phyloP scores from a whole-genome alignment of 345 rosid genomes.

The Populus davidiana region DNA sequence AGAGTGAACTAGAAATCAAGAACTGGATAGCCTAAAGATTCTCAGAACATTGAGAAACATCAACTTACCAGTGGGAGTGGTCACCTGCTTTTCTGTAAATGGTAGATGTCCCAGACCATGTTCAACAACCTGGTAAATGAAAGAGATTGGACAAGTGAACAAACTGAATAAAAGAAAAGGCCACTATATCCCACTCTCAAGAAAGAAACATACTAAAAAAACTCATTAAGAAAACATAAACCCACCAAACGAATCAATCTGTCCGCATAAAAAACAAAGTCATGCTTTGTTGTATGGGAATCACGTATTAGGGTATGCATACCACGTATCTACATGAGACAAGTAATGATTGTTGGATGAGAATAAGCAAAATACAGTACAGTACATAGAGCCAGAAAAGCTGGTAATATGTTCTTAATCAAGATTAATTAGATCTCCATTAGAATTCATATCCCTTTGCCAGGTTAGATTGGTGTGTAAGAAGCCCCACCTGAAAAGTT shows the following conservation, averaged over 20 bases:
- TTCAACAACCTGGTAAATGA: constrained; percentile 71
- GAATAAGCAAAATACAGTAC: background rate
- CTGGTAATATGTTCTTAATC: background rate
- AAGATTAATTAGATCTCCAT: background rate
- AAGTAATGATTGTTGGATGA: constrained; percentile 2
- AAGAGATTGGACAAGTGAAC: background rate
- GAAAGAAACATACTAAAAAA: background rate
- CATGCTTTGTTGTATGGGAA: constrained; percentile 86
- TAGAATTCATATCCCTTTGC: background rate
- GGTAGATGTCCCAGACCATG: constrained; percentile 99
- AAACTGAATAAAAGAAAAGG: background rate
- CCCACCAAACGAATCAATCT: constrained; percentile 96
- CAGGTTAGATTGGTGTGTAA: constrained; percentile 1
- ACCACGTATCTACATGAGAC: constrained; percentile 77
- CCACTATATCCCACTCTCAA: background rate
- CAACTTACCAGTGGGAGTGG: constrained; percentile 89
- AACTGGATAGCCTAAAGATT: background rate
- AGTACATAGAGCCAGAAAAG: background rate
- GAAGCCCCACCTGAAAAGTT: constrained; percentile 79
- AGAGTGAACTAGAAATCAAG: background rate
- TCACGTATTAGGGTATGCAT: constrained; percentile 99
- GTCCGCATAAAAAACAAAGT: constrained; percentile 92
- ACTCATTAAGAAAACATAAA: constrained; percentile 9
- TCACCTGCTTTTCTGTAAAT: constrained; percentile 93
- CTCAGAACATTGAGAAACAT: background rate